A percentile compares a stretch with the other conserved stretches of the same genome.
phyloP scores from a whole-genome alignment of 2,329 filamentous ascomycete genomes.

The Beauveria australis region DNA sequence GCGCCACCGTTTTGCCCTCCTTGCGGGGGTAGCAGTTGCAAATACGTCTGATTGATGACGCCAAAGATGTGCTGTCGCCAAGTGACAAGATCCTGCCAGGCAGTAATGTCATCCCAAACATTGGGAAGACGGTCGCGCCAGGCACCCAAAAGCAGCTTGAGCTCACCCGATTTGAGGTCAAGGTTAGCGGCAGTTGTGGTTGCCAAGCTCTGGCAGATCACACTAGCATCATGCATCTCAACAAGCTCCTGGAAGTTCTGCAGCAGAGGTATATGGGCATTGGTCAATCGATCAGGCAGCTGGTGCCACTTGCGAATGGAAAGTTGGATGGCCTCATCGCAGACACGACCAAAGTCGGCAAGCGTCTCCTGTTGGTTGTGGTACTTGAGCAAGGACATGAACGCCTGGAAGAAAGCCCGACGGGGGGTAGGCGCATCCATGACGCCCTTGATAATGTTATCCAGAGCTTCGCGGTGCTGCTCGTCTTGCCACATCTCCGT shows the following conservation, averaged over 20 bases:
- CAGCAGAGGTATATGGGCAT: constrained; percentile 87
- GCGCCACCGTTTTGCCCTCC: constrained; percentile 70
- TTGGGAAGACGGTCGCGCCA: constrained; percentile 96
- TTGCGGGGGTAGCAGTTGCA: constrained; percentile 72
- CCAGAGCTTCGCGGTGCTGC: constrained; percentile 80
- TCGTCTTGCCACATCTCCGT: constrained; percentile 89
- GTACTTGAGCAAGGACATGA: constrained; percentile 91
- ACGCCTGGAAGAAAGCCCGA: constrained; percentile 94
- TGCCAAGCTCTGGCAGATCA: constrained; percentile 86
- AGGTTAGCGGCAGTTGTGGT: constrained; percentile 78
- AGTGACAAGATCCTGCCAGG: constrained; percentile 98
- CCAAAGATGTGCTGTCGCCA: constrained; percentile 99
- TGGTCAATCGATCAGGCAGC: constrained; percentile 85
- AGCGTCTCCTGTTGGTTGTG: constrained; percentile 77
- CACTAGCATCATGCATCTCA: constrained; percentile 92
- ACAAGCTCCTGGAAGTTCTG: constrained; percentile 98
- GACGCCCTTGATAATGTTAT: constrained; percentile 90
- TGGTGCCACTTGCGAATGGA: constrained; percentile 99
- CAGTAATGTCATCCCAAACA: constrained; percentile 98
- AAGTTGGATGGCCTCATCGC: constrained; percentile 93
- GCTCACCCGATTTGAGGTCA: constrained; percentile 88
- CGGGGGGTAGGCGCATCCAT: constrained; percentile 95
- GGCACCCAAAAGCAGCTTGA: constrained; percentile 86
- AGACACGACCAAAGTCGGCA: constrained; percentile 78
- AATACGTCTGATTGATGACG: constrained; percentile 89